Evolutionary conservation across 306 rosid species (phyloP).

Genomic region (Alnus rubra): DNA sequence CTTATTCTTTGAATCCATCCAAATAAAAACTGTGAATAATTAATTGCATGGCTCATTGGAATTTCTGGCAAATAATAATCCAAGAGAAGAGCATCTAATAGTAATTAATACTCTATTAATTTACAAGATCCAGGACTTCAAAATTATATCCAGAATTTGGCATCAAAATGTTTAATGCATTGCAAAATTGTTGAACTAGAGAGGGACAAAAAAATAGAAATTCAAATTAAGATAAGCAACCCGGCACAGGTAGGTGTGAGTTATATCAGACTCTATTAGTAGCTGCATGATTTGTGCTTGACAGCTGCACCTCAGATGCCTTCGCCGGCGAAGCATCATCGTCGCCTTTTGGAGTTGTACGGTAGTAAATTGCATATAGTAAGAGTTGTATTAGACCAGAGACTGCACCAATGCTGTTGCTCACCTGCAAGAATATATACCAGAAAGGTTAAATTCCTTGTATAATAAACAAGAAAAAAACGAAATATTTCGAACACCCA

Average conservation of each 20-base stretch:
- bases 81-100: not conserved
- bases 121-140: not conserved
- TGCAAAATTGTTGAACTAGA: too few species aligned
- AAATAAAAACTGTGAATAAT: not conserved
- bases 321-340: constrained; percentile 5
- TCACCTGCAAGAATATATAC: constrained; percentile 44
- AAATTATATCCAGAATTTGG: not conserved
- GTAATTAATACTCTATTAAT: not conserved
- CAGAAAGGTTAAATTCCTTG: not conserved
- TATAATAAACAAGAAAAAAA: too few species aligned
- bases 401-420: constrained; percentile 66
- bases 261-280: constrained; percentile 3
- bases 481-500: too few species aligned
- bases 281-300: constrained; percentile 17
- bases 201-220: too few species aligned
- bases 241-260: too few species aligned
- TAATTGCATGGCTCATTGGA: too few species aligned
- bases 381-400: constrained; percentile 57
- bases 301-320: constrained; percentile 38
- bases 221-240: too few species aligned
- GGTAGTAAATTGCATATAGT: constrained; percentile 43
- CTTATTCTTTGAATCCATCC: too few species aligned
- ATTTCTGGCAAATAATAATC: not conserved
- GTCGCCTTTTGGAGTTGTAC: constrained; percentile 8
- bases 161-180: not conserved